These are phyloP conservation scores for Ophiorrhiza pumila DNA, from an alignment of 257 asterid genomes.

Conservation along the genomic window DNA sequence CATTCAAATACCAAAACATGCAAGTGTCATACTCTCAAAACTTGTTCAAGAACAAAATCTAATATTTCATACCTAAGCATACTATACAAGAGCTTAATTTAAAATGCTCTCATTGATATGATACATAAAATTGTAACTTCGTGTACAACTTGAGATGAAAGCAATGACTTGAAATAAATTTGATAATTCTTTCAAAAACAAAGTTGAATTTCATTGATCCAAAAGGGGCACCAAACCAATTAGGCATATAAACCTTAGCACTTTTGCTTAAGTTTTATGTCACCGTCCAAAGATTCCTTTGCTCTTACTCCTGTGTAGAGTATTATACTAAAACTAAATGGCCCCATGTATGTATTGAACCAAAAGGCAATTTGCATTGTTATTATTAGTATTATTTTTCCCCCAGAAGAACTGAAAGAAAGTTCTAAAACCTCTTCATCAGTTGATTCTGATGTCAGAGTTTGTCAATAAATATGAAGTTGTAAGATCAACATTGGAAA, in stretches of 20 bases:
- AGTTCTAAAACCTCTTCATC: conserved; percentile 18
- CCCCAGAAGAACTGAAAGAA: neutral
- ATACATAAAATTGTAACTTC: no score
- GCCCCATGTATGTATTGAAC: neutral
- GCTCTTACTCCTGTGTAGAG: no score
- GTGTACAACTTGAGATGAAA: no score
- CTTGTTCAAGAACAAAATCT: neutral
- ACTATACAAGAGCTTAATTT: neutral
- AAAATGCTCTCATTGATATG: neutral
- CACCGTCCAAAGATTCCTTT: no score
- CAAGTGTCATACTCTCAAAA: neutral
- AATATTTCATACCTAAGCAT: no score
- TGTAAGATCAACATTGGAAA: conserved; percentile 37
- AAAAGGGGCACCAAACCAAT: neutral
- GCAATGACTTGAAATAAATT: neutral
- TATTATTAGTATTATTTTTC: no score
- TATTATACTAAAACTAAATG: no score
- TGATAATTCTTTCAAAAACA: neutral
- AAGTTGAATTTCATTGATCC: neutral
- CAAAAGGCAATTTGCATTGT: conserved; percentile 10
- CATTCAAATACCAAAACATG: neutral
- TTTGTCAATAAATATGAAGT: conserved; percentile 21
- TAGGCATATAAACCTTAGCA: neutral
- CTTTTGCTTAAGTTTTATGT: neutral
- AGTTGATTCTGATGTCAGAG: conserved; percentile 36